Evolutionary conservation across 1,284 basidiomycete genomes (phyloP), one percentile per base, ranked within the genome.

Genomic region (Microbotryum lychnidis-dioicae): DNA sequence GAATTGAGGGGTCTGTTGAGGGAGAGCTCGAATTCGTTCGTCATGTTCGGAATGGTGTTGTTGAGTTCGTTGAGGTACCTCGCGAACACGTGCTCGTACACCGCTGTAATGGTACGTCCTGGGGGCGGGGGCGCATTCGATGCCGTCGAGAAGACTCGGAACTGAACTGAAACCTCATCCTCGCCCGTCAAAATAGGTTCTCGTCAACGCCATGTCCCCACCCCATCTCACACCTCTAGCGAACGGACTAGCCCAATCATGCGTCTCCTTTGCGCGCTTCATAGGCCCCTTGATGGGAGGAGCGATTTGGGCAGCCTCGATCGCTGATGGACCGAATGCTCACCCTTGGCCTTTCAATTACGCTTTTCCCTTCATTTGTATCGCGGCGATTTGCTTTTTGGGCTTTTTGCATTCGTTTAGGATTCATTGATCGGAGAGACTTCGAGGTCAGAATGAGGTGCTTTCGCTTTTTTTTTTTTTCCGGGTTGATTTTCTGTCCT

Each of bases 211-310:
- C 6, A 72, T 76, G 70, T 75, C 76, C 0, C 76, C 77, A 18
- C 69, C 75, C 2, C 73, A 76, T 52, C 70, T 76, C 18, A 71
- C 77, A 3, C 75, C 76, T 10, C 64, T 77, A 18, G 74, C 76
- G 9, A 78, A 77, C 56, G 77, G 76, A 0, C 68, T 78, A 27
- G 77, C 76, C 0, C 76, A 78, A 64, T 76, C 75, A 0, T 70
- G 73, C 18, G 73, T 73, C 37, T 72, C 70, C 8, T 72, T 75
- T 0, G 75, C 76, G 0, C 71, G 77, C 44, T 77, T 76, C 64
- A 66, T 77, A 14, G 77, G 77, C n/a, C 66, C 63, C 1, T 54
- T 68, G 16, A 47, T 63, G 46, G 61, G 60, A 4, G 62, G 67
- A 2, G 52, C 61, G 23, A 56, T 73, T 7, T 73, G 72, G 64